phyloP scores from a whole-genome alignment of 495 filamentous ascomycete species.

The Penicillium subrubescens region DNA sequence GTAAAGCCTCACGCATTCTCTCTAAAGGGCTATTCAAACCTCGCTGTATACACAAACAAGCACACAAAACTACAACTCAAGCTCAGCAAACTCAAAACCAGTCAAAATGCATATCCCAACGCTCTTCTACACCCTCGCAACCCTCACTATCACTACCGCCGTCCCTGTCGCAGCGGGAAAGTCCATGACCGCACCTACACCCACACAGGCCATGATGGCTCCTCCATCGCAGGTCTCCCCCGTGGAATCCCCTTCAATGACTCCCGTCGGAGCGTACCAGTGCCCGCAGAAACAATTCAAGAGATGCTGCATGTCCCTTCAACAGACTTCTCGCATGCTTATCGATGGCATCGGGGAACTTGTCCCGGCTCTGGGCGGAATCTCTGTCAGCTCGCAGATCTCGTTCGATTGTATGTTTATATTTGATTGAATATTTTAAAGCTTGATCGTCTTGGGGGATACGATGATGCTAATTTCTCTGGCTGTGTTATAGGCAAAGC shows the following conservation, averaged over 20 bases:
- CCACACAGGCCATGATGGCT: slow-evolving; percentile 3
- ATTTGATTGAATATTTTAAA: background rate
- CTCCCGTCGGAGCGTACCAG: slow-evolving; percentile 22
- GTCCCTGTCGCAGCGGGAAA: slow-evolving; percentile 12
- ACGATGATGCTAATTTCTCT: background rate
- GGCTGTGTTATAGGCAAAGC: slow-evolving; percentile 14
- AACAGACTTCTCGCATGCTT: slow-evolving; percentile 21
- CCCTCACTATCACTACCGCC: slow-evolving; percentile 15
- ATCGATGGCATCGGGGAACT: slow-evolving; percentile 24
- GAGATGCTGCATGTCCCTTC: slow-evolving; percentile 36
- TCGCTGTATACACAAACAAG: background rate
- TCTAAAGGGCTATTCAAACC: background rate
- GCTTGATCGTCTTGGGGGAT: background rate
- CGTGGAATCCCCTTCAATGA: background rate
- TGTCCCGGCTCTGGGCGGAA: slow-evolving; percentile 27
- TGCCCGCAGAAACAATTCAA: slow-evolving; percentile 28
- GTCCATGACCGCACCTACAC: slow-evolving; percentile 6
- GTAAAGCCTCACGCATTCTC: too few species aligned
- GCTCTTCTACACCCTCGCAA: slow-evolving; percentile 10
- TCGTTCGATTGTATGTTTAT: slow-evolving; percentile 37
- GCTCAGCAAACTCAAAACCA: background rate
- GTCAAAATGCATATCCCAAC: slow-evolving; percentile 17
- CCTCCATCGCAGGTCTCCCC: slow-evolving; percentile 3
- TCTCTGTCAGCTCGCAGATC: slow-evolving; percentile 28
- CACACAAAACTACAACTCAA: background rate